Evolutionary conservation across 2,329 filamentous ascomycete genomes (phyloP).

Genomic region (Sporothrix schenckii): DNA sequence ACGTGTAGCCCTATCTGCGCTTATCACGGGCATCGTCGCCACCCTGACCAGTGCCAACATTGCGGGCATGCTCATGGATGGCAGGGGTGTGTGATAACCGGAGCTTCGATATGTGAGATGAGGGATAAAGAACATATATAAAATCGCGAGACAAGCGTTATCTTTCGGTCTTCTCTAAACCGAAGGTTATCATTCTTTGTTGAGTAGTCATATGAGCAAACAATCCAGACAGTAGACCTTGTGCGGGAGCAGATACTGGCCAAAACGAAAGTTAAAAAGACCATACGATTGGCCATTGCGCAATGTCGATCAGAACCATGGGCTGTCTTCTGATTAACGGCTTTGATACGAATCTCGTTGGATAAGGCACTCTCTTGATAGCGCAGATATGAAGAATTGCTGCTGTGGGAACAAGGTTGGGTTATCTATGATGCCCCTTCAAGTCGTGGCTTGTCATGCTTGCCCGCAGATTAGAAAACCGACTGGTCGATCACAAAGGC

Average conservation of each 20-base stretch:
- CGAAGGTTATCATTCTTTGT: neutral
- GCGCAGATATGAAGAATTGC: no score
- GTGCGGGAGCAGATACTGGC: neutral
- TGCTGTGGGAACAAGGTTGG: no score
- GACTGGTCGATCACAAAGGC: neutral
- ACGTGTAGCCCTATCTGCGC: conserved; percentile 72
- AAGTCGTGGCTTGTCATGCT: neutral
- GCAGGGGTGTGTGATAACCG: conserved; percentile 37
- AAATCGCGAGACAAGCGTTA: neutral
- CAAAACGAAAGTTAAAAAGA: neutral
- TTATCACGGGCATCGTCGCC: conserved; percentile 75
- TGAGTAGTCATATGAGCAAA: neutral
- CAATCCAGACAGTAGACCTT: neutral
- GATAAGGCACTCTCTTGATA: conserved; percentile 2
- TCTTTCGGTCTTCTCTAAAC: neutral
- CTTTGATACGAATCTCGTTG: neutral
- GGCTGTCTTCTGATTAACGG: neutral
- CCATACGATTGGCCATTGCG: neutral
- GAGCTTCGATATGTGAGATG: neutral
- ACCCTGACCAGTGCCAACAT: conserved; percentile 79
- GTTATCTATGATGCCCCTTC: neutral
- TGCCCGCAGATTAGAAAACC: conserved; percentile 5
- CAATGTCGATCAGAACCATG: neutral
- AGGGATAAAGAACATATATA: neutral
- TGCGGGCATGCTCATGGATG: conserved; percentile 70